Evolutionary conservation across 1,284 basidiomycete genomes (phyloP), one percentile per base, ranked within the genome.

Genomic region (Anthracocystis walkeri): DNA sequence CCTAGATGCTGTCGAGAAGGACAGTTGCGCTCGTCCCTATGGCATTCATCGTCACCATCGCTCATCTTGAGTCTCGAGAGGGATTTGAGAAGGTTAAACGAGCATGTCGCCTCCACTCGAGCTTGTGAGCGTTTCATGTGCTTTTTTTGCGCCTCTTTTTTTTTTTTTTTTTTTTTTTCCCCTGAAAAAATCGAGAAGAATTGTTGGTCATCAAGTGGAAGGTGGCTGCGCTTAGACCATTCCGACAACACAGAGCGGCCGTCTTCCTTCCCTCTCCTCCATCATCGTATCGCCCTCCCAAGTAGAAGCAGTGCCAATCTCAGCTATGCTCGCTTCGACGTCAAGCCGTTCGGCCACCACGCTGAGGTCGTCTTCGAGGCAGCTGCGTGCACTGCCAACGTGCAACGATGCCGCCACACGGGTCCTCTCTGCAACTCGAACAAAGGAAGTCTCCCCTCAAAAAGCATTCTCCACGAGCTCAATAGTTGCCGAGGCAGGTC

Each of bases 251-350:
- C 44, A n/a, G 5, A 12, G 44, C 21, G 5, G 14, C 18, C 45
- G 14, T 46, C 46, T 29, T 29, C n/a, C 27, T 29, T n/a, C 16
- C 27, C 25, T 16, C 25, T 42, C 7, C n/a, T 35, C 49, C n/a
- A 14, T 29, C n/a, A 31, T 20, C 41, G 21, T 20, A 40, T 8
- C 35, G 6, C 8, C 21, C 23, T 25, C 25, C 2, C 48, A 33
- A 5, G 6, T 31, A 11, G 4, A 10, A 18, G 18, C 48, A 8
- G 3, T 3, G 6, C 14, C 29, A n/a, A 18, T 38, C 31, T 5
- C 25, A 48, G 29, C 57, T 12, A 68, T 57, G 58, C 20, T 61
- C 7, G 65, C 58, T 2, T n/a, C 48, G n/a, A 35, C 49, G 48
- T 64, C 59, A 35, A 46, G n/a, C n/a, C 21, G 20, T 33, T 45